These are phyloP conservation scores for Cucumis melo DNA, from an alignment of 306 rosid genomes.

Conservation along the genomic window DNA sequence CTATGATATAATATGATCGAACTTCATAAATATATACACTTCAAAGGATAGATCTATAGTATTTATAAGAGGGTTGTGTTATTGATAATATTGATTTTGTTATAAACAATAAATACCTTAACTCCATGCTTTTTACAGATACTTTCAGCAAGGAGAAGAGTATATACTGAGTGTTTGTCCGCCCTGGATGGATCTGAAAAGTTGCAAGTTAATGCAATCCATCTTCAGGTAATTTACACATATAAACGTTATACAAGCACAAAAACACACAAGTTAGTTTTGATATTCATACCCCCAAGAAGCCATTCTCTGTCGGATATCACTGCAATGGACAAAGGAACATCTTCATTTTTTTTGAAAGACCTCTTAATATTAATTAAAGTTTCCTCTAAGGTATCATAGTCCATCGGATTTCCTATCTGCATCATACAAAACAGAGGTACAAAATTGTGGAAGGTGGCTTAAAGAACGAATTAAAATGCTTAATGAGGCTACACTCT, in stretches of 20 bases:
- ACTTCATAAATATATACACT: slow-evolving; percentile 5
- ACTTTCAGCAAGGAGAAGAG: slow-evolving; percentile 84
- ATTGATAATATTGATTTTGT: neutral
- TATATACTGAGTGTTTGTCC: slow-evolving; percentile 72
- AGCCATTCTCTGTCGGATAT: slow-evolving; percentile 86
- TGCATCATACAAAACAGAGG: slow-evolving; percentile 13
- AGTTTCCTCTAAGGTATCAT: slow-evolving; percentile 63
- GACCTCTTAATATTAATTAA: slow-evolving; percentile 47
- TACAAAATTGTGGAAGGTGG: slow-evolving; percentile 7
- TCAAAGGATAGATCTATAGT: neutral
- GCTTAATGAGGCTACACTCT: slow-evolving; percentile 7
- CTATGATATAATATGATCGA: neutral
- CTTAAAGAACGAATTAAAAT: neutral
- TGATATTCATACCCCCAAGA: slow-evolving; percentile 49
- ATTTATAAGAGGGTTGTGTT: neutral
- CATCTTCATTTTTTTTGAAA: slow-evolving; percentile 24
- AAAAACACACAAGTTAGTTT: neutral
- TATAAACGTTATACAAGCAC: neutral
- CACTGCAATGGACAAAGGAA: slow-evolving; percentile 65
- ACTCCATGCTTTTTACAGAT: slow-evolving; percentile 67
- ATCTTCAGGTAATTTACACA: slow-evolving; percentile 12
- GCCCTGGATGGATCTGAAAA: slow-evolving; percentile 71
- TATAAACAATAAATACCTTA: slow-evolving; percentile 34
- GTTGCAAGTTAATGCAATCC: slow-evolving; percentile 19
- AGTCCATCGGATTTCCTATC: slow-evolving; percentile 88